Conservation (phyloP, 768 basidiomycete genomes). For the Pisolithus marmoratus region DNA sequence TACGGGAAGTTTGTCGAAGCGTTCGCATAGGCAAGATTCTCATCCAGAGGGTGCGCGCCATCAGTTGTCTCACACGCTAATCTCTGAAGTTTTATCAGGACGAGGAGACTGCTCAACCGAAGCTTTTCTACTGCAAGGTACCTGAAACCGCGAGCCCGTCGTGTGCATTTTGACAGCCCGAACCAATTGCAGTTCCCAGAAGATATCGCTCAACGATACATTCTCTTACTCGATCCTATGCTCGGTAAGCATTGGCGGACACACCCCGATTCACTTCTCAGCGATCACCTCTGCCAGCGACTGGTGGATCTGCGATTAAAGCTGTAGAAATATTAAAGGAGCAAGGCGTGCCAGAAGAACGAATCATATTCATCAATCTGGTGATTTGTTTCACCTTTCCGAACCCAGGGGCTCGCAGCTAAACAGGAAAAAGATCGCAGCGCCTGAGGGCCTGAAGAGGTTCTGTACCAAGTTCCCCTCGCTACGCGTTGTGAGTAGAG, state of each 20-base stretch:
- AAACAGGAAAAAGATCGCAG: conserved; percentile 56
- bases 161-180: background rate
- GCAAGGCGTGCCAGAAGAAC: conserved; percentile 88
- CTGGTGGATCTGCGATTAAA: conserved; percentile 96
- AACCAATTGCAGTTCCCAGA: conserved; percentile 67
- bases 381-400: conserved; percentile 33
- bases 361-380: conserved; percentile 92
- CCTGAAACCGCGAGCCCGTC: background rate
- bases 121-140: conserved; percentile 89
- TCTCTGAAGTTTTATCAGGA: conserved; percentile 46
- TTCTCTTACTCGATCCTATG: conserved; percentile 96
- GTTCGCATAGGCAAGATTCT: conserved; percentile 97
- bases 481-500: conserved; percentile 63
- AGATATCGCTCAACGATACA: conserved; percentile 88
- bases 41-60: conserved; percentile 74
- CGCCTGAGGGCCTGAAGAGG: conserved; percentile 81
- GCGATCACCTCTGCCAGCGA: conserved; percentile 43
- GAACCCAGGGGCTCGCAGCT: background rate
- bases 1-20: conserved; percentile 91
- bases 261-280: background rate
- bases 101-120: conserved; percentile 89
- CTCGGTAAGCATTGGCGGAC: conserved; percentile 52
- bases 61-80: background rate
- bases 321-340: conserved; percentile 92
- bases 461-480: conserved; percentile 74